These are phyloP conservation scores for Trichoderma simmonsii DNA, from an alignment of 2,329 filamentous ascomycete genomes.

Conservation along the genomic window DNA sequence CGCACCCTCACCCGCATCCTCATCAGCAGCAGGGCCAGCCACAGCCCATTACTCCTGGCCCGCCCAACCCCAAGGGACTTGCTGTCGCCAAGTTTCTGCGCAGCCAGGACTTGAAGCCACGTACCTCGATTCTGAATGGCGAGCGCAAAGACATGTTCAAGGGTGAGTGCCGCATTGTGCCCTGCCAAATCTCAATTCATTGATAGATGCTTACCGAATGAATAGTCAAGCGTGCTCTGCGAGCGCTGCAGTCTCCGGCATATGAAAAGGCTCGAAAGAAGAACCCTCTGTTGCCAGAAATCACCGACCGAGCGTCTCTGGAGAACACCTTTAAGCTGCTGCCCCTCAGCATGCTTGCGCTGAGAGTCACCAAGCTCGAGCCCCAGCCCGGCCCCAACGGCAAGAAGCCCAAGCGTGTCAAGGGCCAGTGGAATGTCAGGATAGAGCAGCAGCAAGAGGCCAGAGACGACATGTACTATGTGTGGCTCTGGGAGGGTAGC, in stretches of 20 bases:
- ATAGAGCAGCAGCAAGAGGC: conserved; percentile 96
- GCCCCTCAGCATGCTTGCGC: conserved; percentile 87
- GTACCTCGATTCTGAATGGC: conserved; percentile 91
- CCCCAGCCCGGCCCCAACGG: conserved; percentile 61
- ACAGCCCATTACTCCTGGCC: conserved; percentile 70
- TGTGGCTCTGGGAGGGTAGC: conserved; percentile 92
- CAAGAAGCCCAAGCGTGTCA: conserved; percentile 82
- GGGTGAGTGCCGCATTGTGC: conserved; percentile 53
- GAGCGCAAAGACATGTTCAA: conserved; percentile 98
- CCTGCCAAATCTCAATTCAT: neutral
- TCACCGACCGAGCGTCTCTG: conserved; percentile 82
- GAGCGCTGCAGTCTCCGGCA: conserved; percentile 81
- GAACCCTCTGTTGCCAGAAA: conserved; percentile 82
- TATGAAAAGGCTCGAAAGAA: conserved; percentile 88
- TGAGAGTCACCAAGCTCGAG: conserved; percentile 76
- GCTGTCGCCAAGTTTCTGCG: conserved; percentile 87
- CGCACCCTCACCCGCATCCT: conserved; percentile 33
- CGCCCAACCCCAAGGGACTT: conserved; percentile 83
- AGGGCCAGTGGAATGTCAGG: conserved; percentile 93
- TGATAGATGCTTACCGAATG: neutral
- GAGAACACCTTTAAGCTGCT: conserved; percentile 95
- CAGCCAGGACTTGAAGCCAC: conserved; percentile 77
- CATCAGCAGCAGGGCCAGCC: conserved; percentile 46
- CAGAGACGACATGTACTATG: conserved; percentile 84
- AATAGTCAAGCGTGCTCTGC: conserved; percentile 90